Base-by-base conservation (phyloP, 176 grass and related monocot species). In the Zea luxurians region DNA sequence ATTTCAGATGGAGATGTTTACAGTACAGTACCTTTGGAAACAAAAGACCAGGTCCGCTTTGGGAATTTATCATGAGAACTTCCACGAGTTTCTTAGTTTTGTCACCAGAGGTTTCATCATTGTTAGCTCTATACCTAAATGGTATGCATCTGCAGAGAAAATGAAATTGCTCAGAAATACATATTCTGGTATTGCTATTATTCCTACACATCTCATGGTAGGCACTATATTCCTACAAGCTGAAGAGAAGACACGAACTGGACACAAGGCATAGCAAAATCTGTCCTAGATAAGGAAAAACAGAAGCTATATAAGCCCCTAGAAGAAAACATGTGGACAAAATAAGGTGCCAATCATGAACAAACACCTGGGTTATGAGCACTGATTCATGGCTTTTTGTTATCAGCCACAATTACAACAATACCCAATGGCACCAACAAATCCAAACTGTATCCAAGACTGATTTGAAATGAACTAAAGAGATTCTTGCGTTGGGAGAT, bases 31-130 rank as follows among this genome's bases (percentile, higher is more conserved):
- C 96, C 96, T 99, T 99, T 13, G 96, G 96, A 87, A 99, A 99
- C 59, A 99, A 68, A 42, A 95, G 84, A 64, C 92, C 92, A 70
- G 96, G 96, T 60, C 92, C 92, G 17, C 96, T 99, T 81, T 92
- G 90, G 59, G 96, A 99, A 69, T 88, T 99, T 78, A 99, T 99
- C 96, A 99, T 99, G 54, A 99, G 96, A 86, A 99, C 88, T 86
- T 99, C 96, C 76, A 99, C 81, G 37, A 79, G 68, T 78, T 92
- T 94, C 21, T 88, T 73, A 34, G 83, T 61, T 48, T 87, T 76
- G 64, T 79, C 77, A 59, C 76, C 79, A 86, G 65, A 74, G 65
- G 61, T 75, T 64, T 84, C 53, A 12, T 81, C 54, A 72, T 58
- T 78, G 77, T 71, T 86, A 76, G 21, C 66, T 87, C 78, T 91